Evolutionary conservation across 257 asterid species (phyloP).

Genomic region (Cordia subcordata): DNA sequence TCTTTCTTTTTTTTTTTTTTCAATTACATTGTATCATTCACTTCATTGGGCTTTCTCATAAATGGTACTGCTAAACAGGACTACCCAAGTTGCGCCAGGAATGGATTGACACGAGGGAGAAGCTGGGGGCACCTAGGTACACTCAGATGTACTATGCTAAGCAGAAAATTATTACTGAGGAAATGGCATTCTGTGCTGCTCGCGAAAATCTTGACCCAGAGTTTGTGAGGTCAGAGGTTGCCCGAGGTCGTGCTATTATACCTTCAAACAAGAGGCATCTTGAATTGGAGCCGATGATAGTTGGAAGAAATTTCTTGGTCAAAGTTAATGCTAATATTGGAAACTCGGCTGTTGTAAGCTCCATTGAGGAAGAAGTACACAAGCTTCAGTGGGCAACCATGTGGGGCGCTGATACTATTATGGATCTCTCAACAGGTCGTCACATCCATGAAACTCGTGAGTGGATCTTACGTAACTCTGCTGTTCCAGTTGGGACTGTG

Average conservation of each 20-base stretch:
- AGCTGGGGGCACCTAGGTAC: constrained; percentile 69
- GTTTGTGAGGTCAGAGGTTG: constrained; percentile 87
- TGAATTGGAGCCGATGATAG: constrained; percentile 92
- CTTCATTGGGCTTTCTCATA: constrained; percentile 7
- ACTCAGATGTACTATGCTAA: constrained; percentile 95
- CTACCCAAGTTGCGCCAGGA: constrained; percentile 84
- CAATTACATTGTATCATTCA: neutral
- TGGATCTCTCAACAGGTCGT: constrained; percentile 95
- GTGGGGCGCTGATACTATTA: constrained; percentile 98
- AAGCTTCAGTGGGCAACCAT: constrained; percentile 98
- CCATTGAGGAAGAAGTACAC: constrained; percentile 95
- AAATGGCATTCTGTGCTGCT: constrained; percentile 92
- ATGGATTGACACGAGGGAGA: constrained; percentile 84
- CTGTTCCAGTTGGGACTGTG: constrained; percentile 94
- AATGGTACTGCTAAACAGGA: constrained; percentile 38
- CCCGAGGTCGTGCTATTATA: constrained; percentile 97
- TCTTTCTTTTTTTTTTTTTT: too few species aligned
- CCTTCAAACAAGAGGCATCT: constrained; percentile 91
- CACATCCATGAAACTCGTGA: constrained; percentile 98
- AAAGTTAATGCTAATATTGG: constrained; percentile 95
- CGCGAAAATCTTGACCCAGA: constrained; percentile 91
- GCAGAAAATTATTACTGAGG: constrained; percentile 89
- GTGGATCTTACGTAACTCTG: constrained; percentile 97
- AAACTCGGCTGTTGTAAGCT: constrained; percentile 91
- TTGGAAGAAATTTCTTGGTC: constrained; percentile 93